Evolutionary conservation across 2,329 filamentous ascomycete species (phyloP).

Genomic region (Curvularia sp.): DNA sequence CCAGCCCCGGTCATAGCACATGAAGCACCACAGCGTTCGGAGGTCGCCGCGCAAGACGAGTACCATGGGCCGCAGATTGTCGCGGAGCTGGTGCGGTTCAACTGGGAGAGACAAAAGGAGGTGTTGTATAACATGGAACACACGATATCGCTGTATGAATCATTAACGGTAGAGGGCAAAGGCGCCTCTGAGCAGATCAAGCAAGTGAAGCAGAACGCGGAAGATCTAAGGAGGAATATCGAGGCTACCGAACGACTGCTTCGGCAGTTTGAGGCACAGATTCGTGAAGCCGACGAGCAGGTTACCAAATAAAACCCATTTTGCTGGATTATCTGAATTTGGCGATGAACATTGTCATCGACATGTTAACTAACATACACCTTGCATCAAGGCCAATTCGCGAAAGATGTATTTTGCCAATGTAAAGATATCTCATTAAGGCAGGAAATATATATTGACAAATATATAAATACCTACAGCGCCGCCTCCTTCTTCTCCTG

Average conservation of each 20-base stretch:
- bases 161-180: slow-evolving; percentile 7
- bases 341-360: neutral
- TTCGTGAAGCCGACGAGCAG: slow-evolving; percentile 19
- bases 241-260: slow-evolving; percentile 26
- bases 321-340: neutral
- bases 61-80: slow-evolving; percentile 8
- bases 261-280: slow-evolving; percentile 24
- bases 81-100: slow-evolving; percentile 14
- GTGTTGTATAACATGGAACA: slow-evolving; percentile 9
- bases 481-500: slow-evolving; percentile 9
- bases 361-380: neutral
- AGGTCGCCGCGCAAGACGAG: neutral
- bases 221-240: slow-evolving; percentile 16
- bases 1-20: neutral
- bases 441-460: no score
- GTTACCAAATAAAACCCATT: neutral
- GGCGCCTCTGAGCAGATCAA: slow-evolving; percentile 7
- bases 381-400: no score
- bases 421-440: neutral
- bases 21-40: neutral
- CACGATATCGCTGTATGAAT: slow-evolving; percentile 6
- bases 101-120: slow-evolving; percentile 19
- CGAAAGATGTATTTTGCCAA: neutral
- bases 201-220: slow-evolving; percentile 8
- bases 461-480: neutral